phyloP scores from a whole-genome alignment of 2,329 filamentous ascomycete genomes.

The Hirsutella thompsonii region DNA sequence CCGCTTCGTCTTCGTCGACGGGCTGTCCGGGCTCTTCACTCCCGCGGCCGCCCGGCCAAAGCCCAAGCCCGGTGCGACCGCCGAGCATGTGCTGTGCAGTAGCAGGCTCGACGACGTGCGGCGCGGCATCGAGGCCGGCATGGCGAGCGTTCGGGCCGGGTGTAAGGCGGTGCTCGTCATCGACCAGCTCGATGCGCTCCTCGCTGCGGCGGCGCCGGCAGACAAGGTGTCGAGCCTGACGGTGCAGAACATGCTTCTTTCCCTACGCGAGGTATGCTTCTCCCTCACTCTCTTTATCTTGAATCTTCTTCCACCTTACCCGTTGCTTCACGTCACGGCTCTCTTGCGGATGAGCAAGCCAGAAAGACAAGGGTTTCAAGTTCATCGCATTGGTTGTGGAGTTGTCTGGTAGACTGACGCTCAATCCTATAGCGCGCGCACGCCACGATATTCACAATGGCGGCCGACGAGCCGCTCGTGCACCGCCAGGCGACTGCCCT shows the following conservation, averaged over 20 bases:
- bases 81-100: slow-evolving; percentile 13
- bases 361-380: no score
- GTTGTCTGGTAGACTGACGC: no score
- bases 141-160: slow-evolving; percentile 19
- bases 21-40: slow-evolving; percentile 46
- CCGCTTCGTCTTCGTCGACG: slow-evolving; percentile 64
- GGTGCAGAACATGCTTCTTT: slow-evolving; percentile 44
- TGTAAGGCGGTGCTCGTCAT: slow-evolving; percentile 43
- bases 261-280: slow-evolving; percentile 45
- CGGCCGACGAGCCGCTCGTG: slow-evolving; percentile 64
- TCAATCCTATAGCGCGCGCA: slow-evolving; percentile 39
- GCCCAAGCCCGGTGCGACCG: neutral
- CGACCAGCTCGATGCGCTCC: slow-evolving; percentile 52
- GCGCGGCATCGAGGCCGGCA: slow-evolving; percentile 23
- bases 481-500: slow-evolving; percentile 47
- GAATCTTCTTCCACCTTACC: neutral
- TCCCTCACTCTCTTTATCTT: neutral
- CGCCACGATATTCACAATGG: slow-evolving; percentile 51
- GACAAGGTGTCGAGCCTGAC: slow-evolving; percentile 26
- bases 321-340: neutral
- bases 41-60: neutral
- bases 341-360: neutral
- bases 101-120: slow-evolving; percentile 22
- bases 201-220: slow-evolving; percentile 39
- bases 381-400: no score